A percentile compares a stretch with the other conserved stretches of the same genome.
phyloP scores from a whole-genome alignment of 345 rosid genomes.

The Citrus reticulata region DNA sequence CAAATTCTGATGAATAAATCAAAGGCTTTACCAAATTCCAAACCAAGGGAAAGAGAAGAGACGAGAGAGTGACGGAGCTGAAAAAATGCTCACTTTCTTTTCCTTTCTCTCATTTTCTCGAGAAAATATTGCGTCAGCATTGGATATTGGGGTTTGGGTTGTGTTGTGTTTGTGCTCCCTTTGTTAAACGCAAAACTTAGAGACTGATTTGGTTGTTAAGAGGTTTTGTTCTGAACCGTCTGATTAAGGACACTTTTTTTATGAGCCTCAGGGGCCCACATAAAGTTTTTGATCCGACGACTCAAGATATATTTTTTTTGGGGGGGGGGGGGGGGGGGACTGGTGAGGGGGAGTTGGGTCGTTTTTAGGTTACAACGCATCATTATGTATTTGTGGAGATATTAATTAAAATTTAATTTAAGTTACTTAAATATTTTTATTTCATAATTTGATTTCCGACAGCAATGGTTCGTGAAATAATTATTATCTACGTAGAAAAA shows the following conservation, averaged over 20 bases:
- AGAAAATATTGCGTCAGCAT: constrained; percentile 20
- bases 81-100: constrained; percentile 5
- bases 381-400: neutral
- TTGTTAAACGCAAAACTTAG: constrained; percentile 7
- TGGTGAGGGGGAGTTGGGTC: neutral
- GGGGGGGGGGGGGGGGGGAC: no score
- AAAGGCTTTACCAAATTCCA: neutral
- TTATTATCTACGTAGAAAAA: no score
- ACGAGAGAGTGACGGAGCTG: neutral
- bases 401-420: no score
- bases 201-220: neutral
- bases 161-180: constrained; percentile 11
- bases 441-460: no score
- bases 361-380: neutral
- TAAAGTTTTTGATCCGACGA: neutral
- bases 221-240: neutral
- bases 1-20: neutral
- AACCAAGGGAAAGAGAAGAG: neutral
- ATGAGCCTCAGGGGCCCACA: neutral
- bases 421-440: no score
- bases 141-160: neutral
- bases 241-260: neutral
- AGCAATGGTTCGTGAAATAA: no score
- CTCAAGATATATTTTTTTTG: neutral
- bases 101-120: constrained; percentile 14